phyloP scores from a whole-genome alignment of 2,329 filamentous ascomycete genomes.

The Diaporthe sp. region DNA sequence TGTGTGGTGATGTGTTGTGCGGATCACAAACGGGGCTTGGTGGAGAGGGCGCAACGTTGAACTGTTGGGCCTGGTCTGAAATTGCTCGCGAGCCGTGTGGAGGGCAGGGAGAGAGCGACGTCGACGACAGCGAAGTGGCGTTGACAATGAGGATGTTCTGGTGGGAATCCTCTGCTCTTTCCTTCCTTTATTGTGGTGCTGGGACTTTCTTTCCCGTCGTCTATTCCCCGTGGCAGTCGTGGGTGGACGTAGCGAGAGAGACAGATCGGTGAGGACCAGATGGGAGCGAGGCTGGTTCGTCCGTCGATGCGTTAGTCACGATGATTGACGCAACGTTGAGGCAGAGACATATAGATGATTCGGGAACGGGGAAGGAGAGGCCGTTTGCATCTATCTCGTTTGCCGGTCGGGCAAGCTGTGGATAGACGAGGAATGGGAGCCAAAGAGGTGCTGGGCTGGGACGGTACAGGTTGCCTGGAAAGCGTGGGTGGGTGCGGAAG shows the following conservation, averaged over 20 bases:
- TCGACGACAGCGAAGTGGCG: neutral
- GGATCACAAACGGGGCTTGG: neutral
- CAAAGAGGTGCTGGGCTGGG: slow-evolving; percentile 28
- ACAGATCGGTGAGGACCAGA: neutral
- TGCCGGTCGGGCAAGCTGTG: slow-evolving; percentile 14
- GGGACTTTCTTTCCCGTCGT: neutral
- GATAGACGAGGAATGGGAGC: slow-evolving; percentile 37
- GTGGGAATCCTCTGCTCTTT: slow-evolving; percentile 19
- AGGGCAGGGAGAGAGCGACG: neutral
- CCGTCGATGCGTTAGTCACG: slow-evolving; percentile 12
- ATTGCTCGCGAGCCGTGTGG: neutral
- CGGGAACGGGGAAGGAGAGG: neutral
- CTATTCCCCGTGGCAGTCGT: neutral
- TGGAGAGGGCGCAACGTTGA: neutral
- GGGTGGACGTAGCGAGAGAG: neutral
- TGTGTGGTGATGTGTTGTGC: neutral
- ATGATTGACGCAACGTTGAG: slow-evolving; percentile 9
- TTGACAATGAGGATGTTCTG: neutral
- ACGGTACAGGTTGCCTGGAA: slow-evolving; percentile 23
- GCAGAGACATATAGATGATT: slow-evolving; percentile 13
- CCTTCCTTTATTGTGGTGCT: slow-evolving; percentile 2
- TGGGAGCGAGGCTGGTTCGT: slow-evolving; percentile 14
- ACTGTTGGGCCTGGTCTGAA: neutral
- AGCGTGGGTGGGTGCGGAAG: slow-evolving; percentile 41
- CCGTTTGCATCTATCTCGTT: slow-evolving; percentile 24